A percentile compares a stretch with the other conserved stretches of the same genome.
Evolutionary conservation across 345 rosid genomes (phyloP).

Genomic region (Pugionium dolabratum): DNA sequence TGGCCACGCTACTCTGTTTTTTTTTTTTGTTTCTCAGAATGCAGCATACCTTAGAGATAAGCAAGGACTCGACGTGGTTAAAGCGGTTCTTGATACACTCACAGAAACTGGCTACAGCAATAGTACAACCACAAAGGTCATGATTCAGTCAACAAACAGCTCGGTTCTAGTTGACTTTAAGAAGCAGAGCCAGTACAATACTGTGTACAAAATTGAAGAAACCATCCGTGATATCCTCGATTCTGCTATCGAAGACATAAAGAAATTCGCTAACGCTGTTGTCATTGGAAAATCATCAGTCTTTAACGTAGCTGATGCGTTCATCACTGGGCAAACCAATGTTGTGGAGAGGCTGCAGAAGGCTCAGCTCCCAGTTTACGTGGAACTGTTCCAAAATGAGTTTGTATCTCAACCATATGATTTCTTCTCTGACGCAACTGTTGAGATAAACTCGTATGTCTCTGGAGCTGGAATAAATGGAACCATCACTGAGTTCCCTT

Average conservation of each 20-base stretch:
- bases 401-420: constrained; percentile 89
- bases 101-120: constrained; percentile 61
- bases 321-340: constrained; percentile 45
- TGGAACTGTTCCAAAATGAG: constrained; percentile 75
- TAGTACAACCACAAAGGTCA: constrained; percentile 52
- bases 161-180: constrained; percentile 67
- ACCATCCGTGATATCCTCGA: constrained; percentile 53
- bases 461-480: constrained; percentile 46
- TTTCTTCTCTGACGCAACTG: constrained; percentile 74
- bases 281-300: constrained; percentile 61
- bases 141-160: constrained; percentile 83
- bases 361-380: constrained; percentile 65
- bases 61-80: constrained; percentile 51
- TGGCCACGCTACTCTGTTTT: neutral
- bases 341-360: constrained; percentile 55
- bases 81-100: constrained; percentile 60
- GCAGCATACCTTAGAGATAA: constrained; percentile 70
- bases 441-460: constrained; percentile 62
- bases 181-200: constrained; percentile 50
- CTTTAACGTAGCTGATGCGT: constrained; percentile 31
- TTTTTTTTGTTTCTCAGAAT: constrained; percentile 48
- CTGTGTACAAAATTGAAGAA: constrained; percentile 70
- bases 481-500: constrained; percentile 78
- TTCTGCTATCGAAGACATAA: constrained; percentile 59
- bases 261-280: constrained; percentile 65